Base-by-base conservation (phyloP, 495 filamentous ascomycete genomes). In the Penicillium antarcticum region DNA sequence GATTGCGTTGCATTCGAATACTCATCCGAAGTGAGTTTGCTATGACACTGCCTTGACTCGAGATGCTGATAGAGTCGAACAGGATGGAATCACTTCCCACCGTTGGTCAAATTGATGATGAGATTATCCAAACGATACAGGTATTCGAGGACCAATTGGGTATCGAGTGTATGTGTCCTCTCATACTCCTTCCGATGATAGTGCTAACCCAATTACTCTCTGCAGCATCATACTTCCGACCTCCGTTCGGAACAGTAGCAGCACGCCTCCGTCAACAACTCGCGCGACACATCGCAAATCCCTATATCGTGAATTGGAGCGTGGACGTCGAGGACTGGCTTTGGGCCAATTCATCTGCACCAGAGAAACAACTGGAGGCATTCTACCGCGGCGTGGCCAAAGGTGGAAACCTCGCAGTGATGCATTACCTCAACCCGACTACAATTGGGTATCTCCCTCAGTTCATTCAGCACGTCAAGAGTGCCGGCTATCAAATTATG, bases 291-390 rank as follows among this genome's bases (percentile, higher is more conserved):
- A 69, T 81, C n/a, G 58, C 65, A 13, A 63, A 78, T 41, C 72
- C 81, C 0, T 76, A 79, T 48, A 82, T 91, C 26, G 80, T 90
- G 29, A 81, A 80, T 53, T 91, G 87, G 87, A 83, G 77, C 55
- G 82, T 91, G 19, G 87, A 92, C 55, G 81, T 88, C 13, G 85
- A 89, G 67, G 87, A 91, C 65, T 91, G 87, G 86, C 58, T 87
- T 3, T 91, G 85, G 84, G 86, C 82, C 1, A 65, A 79, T 55
- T 76, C 70, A 0, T 45, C 66, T 14, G 88, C 84, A n/a, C 87
- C 87, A 0, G 80, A 87, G 66, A 82, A 83, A 61, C 87, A 91
- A 69, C 70, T 90, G 0, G 84, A 85, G 5, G 85, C 86, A n/a
- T 91, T 91, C 66, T 75, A 80, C 58, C 73, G 82, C 0, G 83